Base-by-base conservation (phyloP, 2,329 filamentous ascomycete species). In the Coleophoma cylindrospora region DNA sequence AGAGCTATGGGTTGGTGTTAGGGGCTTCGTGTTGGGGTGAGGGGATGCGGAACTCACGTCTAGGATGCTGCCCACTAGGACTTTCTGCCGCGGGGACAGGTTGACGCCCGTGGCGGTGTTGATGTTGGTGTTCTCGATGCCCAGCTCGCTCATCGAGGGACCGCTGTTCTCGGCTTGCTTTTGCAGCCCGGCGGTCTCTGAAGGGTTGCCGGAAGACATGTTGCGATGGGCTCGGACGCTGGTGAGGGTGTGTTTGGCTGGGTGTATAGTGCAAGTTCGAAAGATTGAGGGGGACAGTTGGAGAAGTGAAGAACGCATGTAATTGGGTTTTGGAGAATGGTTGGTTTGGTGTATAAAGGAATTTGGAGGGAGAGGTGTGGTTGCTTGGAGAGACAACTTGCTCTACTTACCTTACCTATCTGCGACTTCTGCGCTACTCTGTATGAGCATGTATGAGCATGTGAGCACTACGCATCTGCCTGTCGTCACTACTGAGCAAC, bases 41-140 rank as follows among this genome's bases (percentile, higher is more conserved):
- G 40, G 37, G 37, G 21, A 15, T 34, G 19, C 12, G 14, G 17
- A 27, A 49, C 54, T 21, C 46, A 74, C 72, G 60, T 85, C 81
- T 21, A 86, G 71, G 13, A 85, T 71, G 43, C 74, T 77, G 51
- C 77, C 77, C 12, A 84, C 74, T 33, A 84, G 52, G 0, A 79
- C 71, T 52, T 75, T 75, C 59, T 84, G 79, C 17, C 72, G 61
- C 0, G 68, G 56, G 15, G 70, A 70, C 13, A 84, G 69, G 1
- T 70, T 64, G 13, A 84, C 72, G 12, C 79, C 79, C 0, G 74
- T 57, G 0, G 70, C 72, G 10, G 74, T 74, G 43, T 75, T 71
- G 60, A 84, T 71, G 59, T 74, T 66, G n/a, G 71, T 79, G 62
- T 74, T 79, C 58, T 78, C 74, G 54, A 83, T 76, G 1, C 61